Conservation (phyloP, 2,329 filamentous ascomycete species). For the Boeremia exigua region DNA sequence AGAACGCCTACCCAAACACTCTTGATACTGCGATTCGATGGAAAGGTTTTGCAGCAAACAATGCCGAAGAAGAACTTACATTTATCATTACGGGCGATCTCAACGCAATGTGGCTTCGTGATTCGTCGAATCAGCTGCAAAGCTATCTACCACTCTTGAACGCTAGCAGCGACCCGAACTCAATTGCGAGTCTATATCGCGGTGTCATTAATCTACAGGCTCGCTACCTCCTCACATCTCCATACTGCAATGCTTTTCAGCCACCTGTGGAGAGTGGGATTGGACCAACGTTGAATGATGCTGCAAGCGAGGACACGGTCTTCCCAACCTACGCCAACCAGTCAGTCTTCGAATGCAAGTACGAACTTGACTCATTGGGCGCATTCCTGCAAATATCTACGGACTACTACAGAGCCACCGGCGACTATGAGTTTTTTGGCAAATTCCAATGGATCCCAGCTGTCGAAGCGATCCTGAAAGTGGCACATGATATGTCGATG, state of each 20-base stretch:
- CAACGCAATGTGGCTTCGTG: slow-evolving; percentile 62
- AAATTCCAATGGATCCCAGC: slow-evolving; percentile 57
- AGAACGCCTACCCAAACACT: slow-evolving; percentile 77
- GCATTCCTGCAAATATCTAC: slow-evolving; percentile 58
- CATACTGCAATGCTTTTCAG: slow-evolving; percentile 62
- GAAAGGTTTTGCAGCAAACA: slow-evolving; percentile 65
- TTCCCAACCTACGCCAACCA: slow-evolving; percentile 51
- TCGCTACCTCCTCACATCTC: slow-evolving; percentile 68
- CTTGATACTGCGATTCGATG: slow-evolving; percentile 75
- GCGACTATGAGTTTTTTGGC: slow-evolving; percentile 56
- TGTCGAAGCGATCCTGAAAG: slow-evolving; percentile 53
- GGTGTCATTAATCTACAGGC: slow-evolving; percentile 76
- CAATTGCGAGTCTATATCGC: slow-evolving; percentile 70
- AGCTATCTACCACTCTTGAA: slow-evolving; percentile 69
- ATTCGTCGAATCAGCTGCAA: slow-evolving; percentile 72
- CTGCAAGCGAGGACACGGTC: slow-evolving; percentile 51
- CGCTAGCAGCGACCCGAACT: slow-evolving; percentile 60
- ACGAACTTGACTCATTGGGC: slow-evolving; percentile 60
- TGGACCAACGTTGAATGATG: slow-evolving; percentile 46
- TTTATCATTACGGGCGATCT: slow-evolving; percentile 66
- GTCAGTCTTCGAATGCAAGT: slow-evolving; percentile 61
- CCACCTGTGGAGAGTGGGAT: slow-evolving; percentile 57
- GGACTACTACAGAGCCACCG: slow-evolving; percentile 58
- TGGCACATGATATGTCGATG: slow-evolving; percentile 55
- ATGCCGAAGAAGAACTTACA: slow-evolving; percentile 67